Evolutionary conservation across 768 basidiomycete genomes (phyloP), one percentile per base, ranked within the genome.

Genomic region (Russula emetica): DNA sequence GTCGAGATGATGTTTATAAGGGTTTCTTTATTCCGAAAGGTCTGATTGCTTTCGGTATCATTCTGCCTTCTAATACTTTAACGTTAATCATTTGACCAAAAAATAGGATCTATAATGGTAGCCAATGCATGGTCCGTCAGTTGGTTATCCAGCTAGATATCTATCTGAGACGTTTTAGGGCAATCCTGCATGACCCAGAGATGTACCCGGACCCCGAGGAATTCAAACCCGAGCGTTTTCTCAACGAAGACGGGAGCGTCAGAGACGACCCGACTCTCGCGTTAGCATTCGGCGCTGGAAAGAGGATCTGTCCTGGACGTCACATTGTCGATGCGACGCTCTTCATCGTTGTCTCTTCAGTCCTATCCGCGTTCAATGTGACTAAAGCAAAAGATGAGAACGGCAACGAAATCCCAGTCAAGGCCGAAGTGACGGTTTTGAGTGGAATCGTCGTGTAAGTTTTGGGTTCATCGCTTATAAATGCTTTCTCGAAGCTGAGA

Each of bases 221-320:
- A 7, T 68, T 68, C 59, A 63, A 54, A 20, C 67, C 66, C 0
- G 67, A 67, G 22, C 67, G 67, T 2, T 67, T 67, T 42, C 58
- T 68, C 22, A 28, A 57, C 16, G 13, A 62, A 34, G 66, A 69
- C 10, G 60, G 64, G 7, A 54, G 7, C 14, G n/a, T 65, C 36
- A 45, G 40, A 55, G 60, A 67, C 5, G 66, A 67, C 20, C 59
- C 60, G 16, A 10, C 16, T 6, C 36, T 67, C 7, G 1, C 28
- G 7, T 7, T 55, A 5, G 62, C 44, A 4, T 67, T 64, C 13
- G 66, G 66, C 5, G 36, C 22, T 20, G 66, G 66, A 40, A 67
- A 51, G 54, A 32, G 66, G 34, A 63, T 66, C 51, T 71, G 70
- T 44, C 70, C 70, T 1, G 70, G 70, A 13, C 67, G 67, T 16